Evolutionary conservation across 2,329 filamentous ascomycete genomes (phyloP).

Genomic region (Aspergillus niger): DNA sequence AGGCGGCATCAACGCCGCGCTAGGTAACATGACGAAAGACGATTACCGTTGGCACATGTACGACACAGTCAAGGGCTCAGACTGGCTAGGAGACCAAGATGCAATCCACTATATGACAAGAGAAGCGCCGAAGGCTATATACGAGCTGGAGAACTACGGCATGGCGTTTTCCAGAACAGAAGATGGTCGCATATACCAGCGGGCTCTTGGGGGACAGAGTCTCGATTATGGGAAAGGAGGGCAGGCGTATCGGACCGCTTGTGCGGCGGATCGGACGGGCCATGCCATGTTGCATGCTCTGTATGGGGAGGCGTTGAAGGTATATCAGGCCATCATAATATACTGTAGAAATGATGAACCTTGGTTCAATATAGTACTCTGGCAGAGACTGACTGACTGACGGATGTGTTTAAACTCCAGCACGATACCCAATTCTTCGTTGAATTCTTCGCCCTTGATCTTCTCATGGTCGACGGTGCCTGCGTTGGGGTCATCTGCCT

Average conservation of each 20-base stretch:
- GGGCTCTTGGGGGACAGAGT: slow-evolving; percentile 96
- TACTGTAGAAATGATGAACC: too few species aligned
- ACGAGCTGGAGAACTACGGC: slow-evolving; percentile 92
- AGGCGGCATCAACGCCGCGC: slow-evolving; percentile 11
- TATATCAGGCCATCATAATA: too few species aligned
- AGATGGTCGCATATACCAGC: slow-evolving; percentile 96
- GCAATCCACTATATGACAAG: slow-evolving; percentile 10
- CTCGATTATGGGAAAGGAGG: slow-evolving; percentile 95
- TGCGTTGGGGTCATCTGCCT: slow-evolving; percentile 96
- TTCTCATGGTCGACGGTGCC: slow-evolving; percentile 96
- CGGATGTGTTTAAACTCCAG: slow-evolving; percentile 54
- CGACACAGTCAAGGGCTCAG: slow-evolving; percentile 11
- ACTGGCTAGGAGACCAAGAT: slow-evolving; percentile 11
- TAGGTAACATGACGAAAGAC: slow-evolving; percentile 8
- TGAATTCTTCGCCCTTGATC: slow-evolving; percentile 94
- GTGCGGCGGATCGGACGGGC: slow-evolving; percentile 89
- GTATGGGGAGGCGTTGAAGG: slow-evolving; percentile 76
- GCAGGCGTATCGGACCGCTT: slow-evolving; percentile 97
- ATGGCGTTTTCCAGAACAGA: slow-evolving; percentile 94
- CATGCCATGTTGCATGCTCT: slow-evolving; percentile 97
- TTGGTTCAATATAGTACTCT: too few species aligned
- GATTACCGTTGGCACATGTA: slow-evolving; percentile 13
- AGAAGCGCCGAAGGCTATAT: slow-evolving; percentile 9
- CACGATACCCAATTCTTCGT: slow-evolving; percentile 99
- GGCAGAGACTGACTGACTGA: too few species aligned